Base-by-base conservation (phyloP, 2,329 filamentous ascomycete species). In the Akanthomyces muscarius region DNA sequence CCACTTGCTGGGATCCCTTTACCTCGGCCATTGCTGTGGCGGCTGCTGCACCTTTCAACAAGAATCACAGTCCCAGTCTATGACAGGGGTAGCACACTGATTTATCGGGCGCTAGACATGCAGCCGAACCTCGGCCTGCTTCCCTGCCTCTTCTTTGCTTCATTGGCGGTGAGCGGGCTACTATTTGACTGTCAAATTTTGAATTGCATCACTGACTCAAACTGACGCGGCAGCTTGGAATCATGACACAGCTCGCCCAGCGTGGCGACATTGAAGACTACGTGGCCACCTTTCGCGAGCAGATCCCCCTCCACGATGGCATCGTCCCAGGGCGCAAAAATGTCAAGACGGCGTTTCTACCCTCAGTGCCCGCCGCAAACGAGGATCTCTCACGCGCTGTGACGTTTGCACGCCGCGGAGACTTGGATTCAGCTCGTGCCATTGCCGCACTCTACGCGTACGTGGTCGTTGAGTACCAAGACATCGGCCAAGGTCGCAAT, bases 191-290 rank as follows among this genome's bases (percentile, higher is more conserved):
- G 6, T 25, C 23, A 7, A 25, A 33, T 44, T 28, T 13, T 13
- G 4, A 1, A 10, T 13, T 8, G 3, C 21, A 11, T 16, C 30
- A 8, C 7, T 38, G 23, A 36, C 7, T 45, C 1, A 8, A n/a
- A 5, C 21, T 4, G 10, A 14, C 14, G 28, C 42, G 5, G 8
- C 48, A 54, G 50, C 21, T 61, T 18, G 51, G 42, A 21, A 55
- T 21, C 28, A 55, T 55, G 59, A 36, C 50, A 23, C 50, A 48
- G 28, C 8, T 18, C n/a, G 41, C 25, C 1, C 28, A 61, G 30
- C 48, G 50, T n/a, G 59, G 59, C 59, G 59, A 61, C 21, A 47
- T 61, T 38, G 59, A 54, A 25, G 51, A 61, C 11, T 61, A 61
- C 28, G 51, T 61, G 4, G 42, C 6, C 59, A 14, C 25, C n/a